Evolutionary conservation across 2,329 filamentous ascomycete genomes (phyloP), one percentile per base, ranked within the genome.

Genomic region (Penicillium sp.): DNA sequence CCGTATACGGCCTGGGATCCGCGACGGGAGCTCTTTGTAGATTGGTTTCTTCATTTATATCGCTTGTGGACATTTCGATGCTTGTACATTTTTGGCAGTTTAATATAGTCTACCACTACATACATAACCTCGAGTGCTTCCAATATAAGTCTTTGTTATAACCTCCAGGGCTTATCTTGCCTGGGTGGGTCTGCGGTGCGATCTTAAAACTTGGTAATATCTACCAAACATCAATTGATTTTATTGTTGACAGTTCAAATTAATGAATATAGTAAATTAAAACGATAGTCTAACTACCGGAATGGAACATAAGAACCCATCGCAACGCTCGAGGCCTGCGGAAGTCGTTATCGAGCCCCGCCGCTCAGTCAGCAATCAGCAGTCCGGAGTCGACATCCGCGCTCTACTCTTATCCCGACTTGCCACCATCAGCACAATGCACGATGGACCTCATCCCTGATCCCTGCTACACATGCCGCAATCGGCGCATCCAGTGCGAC

Each of bases 401-500:
- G 38, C 13, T 23, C 12, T 38, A 4, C 10, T 39, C 39, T 41
- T 18, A 47, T 37, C 29, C 18, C n/a, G 38, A 46, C 25, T 38
- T 38, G 25, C 31, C 24, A 37, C 24, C 24, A 29, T 18, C 20
- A 23, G 15, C 32, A 25, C 39, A 24, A 54, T 54, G 51, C 31
- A 51, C 39, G 37, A n/a, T 31, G 29, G 33, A 37, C 7, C 1
- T 27, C 27, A 8, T 25, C 10, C 13, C 23, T 18, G 27, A 25
- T 9, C 50, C 59, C 45, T 70, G 67, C 50, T 70, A 67, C 50
- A 70, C 67, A 23, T 70, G 67, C 52, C 66, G 66, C 23, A 65
- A 58, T 4, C 64, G 67, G 39, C 67, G 62, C 44, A 62, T 70
- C 38, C 64, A 68, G 53, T 70, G 67, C 49, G 65, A 68, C 45